Evolutionary conservation across 1,284 basidiomycete species (phyloP).

Genomic region (Puccinia horiana): DNA sequence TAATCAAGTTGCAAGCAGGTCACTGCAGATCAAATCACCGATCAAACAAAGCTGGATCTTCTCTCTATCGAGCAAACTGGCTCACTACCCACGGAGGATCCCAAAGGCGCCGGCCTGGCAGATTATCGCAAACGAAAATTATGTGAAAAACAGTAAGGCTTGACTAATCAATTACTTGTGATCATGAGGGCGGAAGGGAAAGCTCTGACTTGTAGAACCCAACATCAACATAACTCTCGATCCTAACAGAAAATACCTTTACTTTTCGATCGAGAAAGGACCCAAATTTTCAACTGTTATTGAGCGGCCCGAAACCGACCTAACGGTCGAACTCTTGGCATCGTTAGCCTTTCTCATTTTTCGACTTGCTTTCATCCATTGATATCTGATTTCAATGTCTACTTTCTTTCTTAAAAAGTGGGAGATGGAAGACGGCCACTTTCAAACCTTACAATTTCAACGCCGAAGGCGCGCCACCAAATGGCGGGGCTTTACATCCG

Average conservation of each 20-base stretch:
- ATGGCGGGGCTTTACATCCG: slow-evolving; percentile 89
- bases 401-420: slow-evolving; percentile 62
- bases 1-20: slow-evolving; percentile 29
- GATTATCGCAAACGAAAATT: slow-evolving; percentile 93
- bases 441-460: slow-evolving; percentile 99
- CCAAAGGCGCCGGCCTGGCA: slow-evolving; percentile 76
- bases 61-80: slow-evolving; percentile 74
- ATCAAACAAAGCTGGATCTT: slow-evolving; percentile 75
- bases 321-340: slow-evolving; percentile 91
- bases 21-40: slow-evolving; percentile 66
- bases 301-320: slow-evolving; percentile 95
- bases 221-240: slow-evolving; percentile 12
- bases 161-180: neutral
- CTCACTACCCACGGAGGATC: slow-evolving; percentile 62
- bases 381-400: slow-evolving; percentile 19
- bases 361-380: neutral
- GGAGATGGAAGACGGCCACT: slow-evolving; percentile 81
- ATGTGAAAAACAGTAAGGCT: slow-evolving; percentile 60
- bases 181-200: neutral
- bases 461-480: slow-evolving; percentile 84
- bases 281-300: slow-evolving; percentile 84
- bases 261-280: slow-evolving; percentile 88
- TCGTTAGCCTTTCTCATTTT: slow-evolving; percentile 65
- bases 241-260: slow-evolving; percentile 78
- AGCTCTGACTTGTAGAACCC: neutral